Percentiles rank a stretch among this genome's conserved stretches.
These are phyloP conservation scores for Starmerella sp. DNA, from an alignment of 805 yeast species.

Conservation along the genomic window DNA sequence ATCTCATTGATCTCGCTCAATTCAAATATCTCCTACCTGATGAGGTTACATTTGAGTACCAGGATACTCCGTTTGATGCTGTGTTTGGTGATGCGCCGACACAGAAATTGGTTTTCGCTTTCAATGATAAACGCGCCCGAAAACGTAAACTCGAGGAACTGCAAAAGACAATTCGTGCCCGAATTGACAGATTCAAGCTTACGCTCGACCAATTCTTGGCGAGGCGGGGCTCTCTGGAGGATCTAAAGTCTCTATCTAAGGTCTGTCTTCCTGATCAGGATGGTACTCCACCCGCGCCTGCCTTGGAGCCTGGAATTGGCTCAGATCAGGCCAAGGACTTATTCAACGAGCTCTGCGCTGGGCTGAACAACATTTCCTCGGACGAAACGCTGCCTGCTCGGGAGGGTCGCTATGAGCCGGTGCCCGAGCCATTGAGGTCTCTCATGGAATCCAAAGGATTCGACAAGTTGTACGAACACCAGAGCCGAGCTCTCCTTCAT, in stretches of 20 bases:
- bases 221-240: conserved; percentile 4
- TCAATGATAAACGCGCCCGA: conserved; percentile 50
- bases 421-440: conserved; percentile 19
- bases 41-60: conserved; percentile 60
- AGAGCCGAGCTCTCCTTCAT: conserved; percentile 54
- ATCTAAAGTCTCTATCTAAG: conserved; percentile 4
- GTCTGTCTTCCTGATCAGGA: conserved; percentile 1
- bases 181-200: conserved; percentile 14
- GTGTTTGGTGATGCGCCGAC: conserved; percentile 29
- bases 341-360: not conserved
- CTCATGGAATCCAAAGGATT: conserved; percentile 36
- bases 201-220: conserved; percentile 11
- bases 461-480: conserved; percentile 62
- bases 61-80: conserved; percentile 48
- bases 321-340: not conserved
- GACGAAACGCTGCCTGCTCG: conserved; percentile 44
- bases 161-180: conserved; percentile 9
- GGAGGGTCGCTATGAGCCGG: conserved; percentile 8
- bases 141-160: conserved; percentile 23
- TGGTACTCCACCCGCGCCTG: not conserved
- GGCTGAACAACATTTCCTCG: conserved; percentile 1
- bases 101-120: conserved; percentile 62
- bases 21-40: conserved; percentile 53
- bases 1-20: conserved; percentile 48
- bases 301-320: not conserved